Evolutionary conservation across 805 yeast genomes (phyloP), one percentile per base, ranked within the genome.

Genomic region (Scheffersomyces stipitis): DNA sequence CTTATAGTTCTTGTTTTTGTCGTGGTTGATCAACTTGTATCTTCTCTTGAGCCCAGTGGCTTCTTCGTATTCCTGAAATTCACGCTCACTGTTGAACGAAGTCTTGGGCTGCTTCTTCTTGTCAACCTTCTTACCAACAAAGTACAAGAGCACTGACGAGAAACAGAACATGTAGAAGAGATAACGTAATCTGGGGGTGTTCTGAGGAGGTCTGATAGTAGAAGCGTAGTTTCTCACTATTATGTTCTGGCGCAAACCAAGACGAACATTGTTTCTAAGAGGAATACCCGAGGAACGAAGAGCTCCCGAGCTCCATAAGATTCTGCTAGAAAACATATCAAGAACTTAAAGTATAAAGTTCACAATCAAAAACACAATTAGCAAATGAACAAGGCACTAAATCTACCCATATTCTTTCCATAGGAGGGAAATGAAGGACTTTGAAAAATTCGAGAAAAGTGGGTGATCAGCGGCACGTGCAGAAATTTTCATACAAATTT

Each of bases 1-100:
- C 23, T 71, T 64, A 40, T 71, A 63, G 31, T 73, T 59, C 13
- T 66, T 60, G 23, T 67, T 51, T 35, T 52, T 45, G 18, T 54
- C 75, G 4, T 54, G 60, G 2, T 60, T 46, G 36, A 77, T 68
- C 34, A 76, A 42, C 33, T 71, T 63, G 24, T 62, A 54, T 30
- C 78, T 62, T 52, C 85, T 68, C 46, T 64, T 78, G 51, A 79
- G 60, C 5, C 82, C 79, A 9, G 71, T 65, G 48, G 64, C 62
- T 57, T 69, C 51, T 60, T 79, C 70, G 62, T 59, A 74, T 34
- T 60, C 75, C 48, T 49, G 55, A 44, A 76, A 73, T 43, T 77
- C 82, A 28, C 68, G 62, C 38, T 75, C 79, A 12, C 71, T 62
- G 7, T 18, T 30, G 42, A 67, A 76, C 5, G 74, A 56, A 26